Base-by-base conservation (phyloP, 2,329 filamentous ascomycete genomes). In the Pleurostoma richardsiae region DNA sequence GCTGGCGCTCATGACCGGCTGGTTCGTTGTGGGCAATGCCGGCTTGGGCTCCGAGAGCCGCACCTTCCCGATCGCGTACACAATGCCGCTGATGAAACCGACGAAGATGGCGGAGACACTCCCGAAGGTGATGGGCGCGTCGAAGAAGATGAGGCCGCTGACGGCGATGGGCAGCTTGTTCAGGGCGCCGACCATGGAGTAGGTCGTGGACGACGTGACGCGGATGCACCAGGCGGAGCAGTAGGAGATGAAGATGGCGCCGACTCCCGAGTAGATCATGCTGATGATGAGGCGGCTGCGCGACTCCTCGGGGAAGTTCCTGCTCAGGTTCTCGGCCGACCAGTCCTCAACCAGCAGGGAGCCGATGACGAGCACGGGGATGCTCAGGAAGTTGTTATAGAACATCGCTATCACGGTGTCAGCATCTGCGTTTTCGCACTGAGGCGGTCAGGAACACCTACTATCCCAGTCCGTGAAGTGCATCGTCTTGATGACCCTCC, bases 391-490 rank as follows among this genome's bases (percentile, higher is more conserved):
- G 70, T 99, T 97, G 82, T 97, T 99, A 78, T 99, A 99, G 74
- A 94, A 97, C 92, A 97, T 99, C 62, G 91, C 92, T 97, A 47
- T 31, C 38, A 5, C 29, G 10, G 33, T 33, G 49, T 28, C 41
- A 62, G 71, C 57, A 74, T 66, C 40, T 53, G 26, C 29, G 29
- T 30, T 39, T 48, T 29, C 43, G 47, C 28, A 7, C 26, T 11
- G 26, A 6, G 6, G 28, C 30, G 28, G 7, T 30, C 38, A 19
- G 19, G 19, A 29, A 1, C 26, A 83, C 92, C 72, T 79, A 96
- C 91, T 96, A 68, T 99, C 94, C 76, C 95, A 97, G 67, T 97
- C 94, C 79, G 96, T 96, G 73, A 97, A 97, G 77, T 96, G 96
- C 75, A 95, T 96, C 71, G 94, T 83, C 84, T 97, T 97, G 68